Percentiles rank a stretch among this genome's conserved stretches.
Conservation (phyloP, 2,329 filamentous ascomycete species). For the Trichoderma pleuroti region DNA sequence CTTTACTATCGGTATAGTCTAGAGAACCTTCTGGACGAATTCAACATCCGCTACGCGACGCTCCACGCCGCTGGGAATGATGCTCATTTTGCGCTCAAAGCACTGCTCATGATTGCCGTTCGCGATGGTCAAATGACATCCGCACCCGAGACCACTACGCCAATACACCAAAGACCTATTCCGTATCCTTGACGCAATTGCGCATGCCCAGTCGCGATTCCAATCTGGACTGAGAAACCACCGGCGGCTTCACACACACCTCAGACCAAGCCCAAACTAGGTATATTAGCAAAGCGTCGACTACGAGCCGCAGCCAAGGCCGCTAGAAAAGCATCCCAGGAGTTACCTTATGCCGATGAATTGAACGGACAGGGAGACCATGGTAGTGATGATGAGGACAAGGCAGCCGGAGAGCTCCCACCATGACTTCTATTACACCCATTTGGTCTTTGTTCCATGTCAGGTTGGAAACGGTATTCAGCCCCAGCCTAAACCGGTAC, state of each 20-base stretch:
- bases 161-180: background rate
- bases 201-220: background rate
- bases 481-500: too few species aligned
- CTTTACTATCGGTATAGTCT: conserved; percentile 27
- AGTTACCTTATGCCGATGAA: background rate
- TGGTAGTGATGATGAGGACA: background rate
- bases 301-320: background rate
- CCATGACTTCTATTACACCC: background rate
- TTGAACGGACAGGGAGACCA: background rate
- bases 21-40: conserved; percentile 24
- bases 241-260: background rate
- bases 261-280: background rate
- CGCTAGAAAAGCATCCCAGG: background rate
- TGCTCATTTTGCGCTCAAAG: conserved; percentile 26
- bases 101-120: conserved; percentile 23
- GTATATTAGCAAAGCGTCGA: background rate
- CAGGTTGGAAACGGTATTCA: too few species aligned
- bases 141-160: background rate
- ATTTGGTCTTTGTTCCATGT: background rate
- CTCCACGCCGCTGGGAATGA: conserved; percentile 28
- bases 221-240: background rate
- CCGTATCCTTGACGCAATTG: background rate
- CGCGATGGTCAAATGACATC: background rate
- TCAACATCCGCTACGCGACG: conserved; percentile 19
- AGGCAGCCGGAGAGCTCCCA: background rate